phyloP scores from a whole-genome alignment of 1,284 basidiomycete species.

The Fistulinella staudtii region DNA sequence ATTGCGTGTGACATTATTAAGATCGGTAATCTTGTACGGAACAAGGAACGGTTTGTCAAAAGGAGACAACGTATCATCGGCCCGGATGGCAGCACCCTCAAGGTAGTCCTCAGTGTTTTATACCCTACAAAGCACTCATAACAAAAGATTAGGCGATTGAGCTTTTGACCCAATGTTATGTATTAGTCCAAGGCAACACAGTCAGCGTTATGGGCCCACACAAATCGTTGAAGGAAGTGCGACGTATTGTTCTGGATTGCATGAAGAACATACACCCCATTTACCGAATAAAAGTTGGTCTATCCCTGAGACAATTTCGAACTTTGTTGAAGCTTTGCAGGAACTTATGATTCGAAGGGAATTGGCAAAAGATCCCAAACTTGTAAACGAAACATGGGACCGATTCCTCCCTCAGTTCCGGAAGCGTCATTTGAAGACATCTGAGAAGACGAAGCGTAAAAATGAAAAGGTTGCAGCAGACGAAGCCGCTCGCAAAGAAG shows the following conservation, averaged over 20 bases:
- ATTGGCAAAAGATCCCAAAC: constrained; percentile 95
- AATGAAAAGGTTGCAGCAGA: constrained; percentile 62
- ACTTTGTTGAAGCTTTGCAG: constrained; percentile 38
- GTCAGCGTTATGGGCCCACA: constrained; percentile 97
- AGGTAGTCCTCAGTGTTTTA: constrained; percentile 44
- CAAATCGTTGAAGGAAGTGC: constrained; percentile 94
- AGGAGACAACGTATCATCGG: constrained; percentile 95
- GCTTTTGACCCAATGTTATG: constrained; percentile 93
- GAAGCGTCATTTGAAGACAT: constrained; percentile 86
- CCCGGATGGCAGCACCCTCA: constrained; percentile 93
- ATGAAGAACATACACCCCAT: constrained; percentile 99
- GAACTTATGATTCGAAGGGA: constrained; percentile 99
- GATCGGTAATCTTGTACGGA: constrained; percentile 90
- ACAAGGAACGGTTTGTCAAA: constrained; percentile 98
- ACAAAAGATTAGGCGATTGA: constrained; percentile 79
- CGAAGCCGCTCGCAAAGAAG: constrained; percentile 56
- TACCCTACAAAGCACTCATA: constrained; percentile 8
- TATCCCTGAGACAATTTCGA: not conserved
- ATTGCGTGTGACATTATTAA: constrained; percentile 98
- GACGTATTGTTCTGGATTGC: constrained; percentile 94
- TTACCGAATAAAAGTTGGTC: constrained; percentile 90
- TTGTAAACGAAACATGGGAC: constrained; percentile 94
- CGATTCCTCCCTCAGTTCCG: constrained; percentile 97
- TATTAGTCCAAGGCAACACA: constrained; percentile 97
- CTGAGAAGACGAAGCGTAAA: constrained; percentile 87